Conservation (phyloP, 2,329 filamentous ascomycete genomes). For the Geosmithia putterillii region DNA sequence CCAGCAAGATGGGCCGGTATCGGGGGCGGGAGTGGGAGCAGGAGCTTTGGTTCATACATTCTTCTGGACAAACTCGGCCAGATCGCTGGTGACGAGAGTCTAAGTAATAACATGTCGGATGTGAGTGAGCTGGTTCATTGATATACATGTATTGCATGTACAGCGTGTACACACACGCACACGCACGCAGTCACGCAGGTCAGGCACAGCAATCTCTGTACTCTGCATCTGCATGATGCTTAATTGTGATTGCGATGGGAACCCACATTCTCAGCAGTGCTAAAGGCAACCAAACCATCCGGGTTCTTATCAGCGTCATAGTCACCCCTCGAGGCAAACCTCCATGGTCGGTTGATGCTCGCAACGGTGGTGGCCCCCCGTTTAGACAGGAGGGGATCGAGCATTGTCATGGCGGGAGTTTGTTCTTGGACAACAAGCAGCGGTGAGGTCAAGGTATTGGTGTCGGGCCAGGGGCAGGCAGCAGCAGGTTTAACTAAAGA, state of each 20-base stretch:
- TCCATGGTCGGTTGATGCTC: conserved; percentile 16
- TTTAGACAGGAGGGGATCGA: conserved; percentile 2
- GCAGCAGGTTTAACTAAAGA: too few species aligned
- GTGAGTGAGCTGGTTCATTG: neutral
- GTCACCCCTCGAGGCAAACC: conserved; percentile 15
- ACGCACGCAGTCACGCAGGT: too few species aligned
- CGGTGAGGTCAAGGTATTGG: too few species aligned
- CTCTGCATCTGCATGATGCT: neutral
- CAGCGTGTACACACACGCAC: too few species aligned
- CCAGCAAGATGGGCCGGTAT: too few species aligned
- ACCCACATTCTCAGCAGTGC: conserved; percentile 32
- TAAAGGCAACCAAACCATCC: conserved; percentile 31
- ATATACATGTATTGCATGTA: too few species aligned
- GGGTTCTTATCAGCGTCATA: conserved; percentile 26
- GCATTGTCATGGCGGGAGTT: neutral
- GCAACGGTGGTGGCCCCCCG: conserved; percentile 11
- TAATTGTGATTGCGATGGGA: neutral
- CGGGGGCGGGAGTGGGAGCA: neutral
- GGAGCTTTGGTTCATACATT: conserved; percentile 13
- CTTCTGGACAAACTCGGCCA: conserved; percentile 13
- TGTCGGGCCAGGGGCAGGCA: too few species aligned
- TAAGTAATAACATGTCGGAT: conserved; percentile 4
- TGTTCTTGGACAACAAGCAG: neutral
- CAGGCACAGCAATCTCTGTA: too few species aligned
- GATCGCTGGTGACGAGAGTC: conserved; percentile 26